phyloP scores from a whole-genome alignment of 306 rosid species.

The Acacia acuminata region DNA sequence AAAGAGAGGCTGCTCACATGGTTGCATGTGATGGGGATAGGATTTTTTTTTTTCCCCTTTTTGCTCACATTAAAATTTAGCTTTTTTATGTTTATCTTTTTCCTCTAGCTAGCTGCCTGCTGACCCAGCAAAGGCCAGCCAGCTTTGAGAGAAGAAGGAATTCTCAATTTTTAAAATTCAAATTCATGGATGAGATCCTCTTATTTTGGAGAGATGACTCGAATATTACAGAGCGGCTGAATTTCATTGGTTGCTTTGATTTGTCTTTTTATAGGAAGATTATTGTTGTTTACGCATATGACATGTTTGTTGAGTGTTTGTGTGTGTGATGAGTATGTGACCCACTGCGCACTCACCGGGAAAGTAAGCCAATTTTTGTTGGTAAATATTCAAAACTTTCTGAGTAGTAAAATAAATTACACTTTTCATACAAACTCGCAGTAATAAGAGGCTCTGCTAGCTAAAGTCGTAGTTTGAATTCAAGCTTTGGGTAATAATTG shows the following conservation, averaged over 20 bases:
- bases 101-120: background rate
- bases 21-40: conserved; percentile 83
- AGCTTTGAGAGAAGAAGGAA: background rate
- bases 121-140: background rate
- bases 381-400: conserved; percentile 39
- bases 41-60: background rate
- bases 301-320: conserved; percentile 49
- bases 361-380: conserved; percentile 58
- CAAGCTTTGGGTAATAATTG: background rate
- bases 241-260: conserved; percentile 10
- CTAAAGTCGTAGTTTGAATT: background rate
- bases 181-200: background rate
- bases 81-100: background rate
- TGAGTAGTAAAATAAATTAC: conserved; percentile 40
- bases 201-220: background rate
- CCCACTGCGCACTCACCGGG: conserved; percentile 84
- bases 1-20: conserved; percentile 68
- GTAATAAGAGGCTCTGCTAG: background rate
- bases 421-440: conserved; percentile 6
- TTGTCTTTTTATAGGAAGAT: conserved; percentile 38
- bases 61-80: conserved; percentile 29
- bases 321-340: conserved; percentile 40
- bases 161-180: background rate
- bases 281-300: conserved; percentile 46
- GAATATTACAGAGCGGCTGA: background rate